Base-by-base conservation (phyloP, 495 filamentous ascomycete species). In the Astrothelium subdiscretum region DNA sequence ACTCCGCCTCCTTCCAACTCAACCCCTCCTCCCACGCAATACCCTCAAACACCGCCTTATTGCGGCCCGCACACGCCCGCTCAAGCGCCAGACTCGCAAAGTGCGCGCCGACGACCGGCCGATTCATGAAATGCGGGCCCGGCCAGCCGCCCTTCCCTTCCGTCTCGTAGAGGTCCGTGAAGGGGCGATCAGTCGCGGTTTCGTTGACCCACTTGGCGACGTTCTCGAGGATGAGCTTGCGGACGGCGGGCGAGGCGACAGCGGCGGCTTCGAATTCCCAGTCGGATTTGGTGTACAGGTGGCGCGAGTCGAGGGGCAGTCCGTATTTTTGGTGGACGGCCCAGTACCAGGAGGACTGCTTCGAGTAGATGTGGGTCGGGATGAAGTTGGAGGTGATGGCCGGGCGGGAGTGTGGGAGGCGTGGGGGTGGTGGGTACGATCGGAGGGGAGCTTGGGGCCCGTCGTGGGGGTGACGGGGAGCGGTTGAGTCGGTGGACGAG, bases 251-350 rank as follows among this genome's bases (percentile, higher is more conserved):
- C 2, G 67, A 69, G 0, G 74, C 72, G 1, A 77, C 74, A 32
- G 75, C 68, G 0, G 74, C 75, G 35, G 70, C 75, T 59, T 77
- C 70, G 64, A 77, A 75, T 59, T 70, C 70, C 75, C 75, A 77
- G 65, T 77, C 75, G 51, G 74, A 75, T 60, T 77, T 77, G 52
- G 74, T 68, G 67, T 76, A 76, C 5, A 77, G 66, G 63, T 77
- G 75, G 26, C 75, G 72, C 8, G 64, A 68, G 69, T 77, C 75
- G 63, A 77, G 73, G 29, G 75, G 75, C 8, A 77, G 73, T 27
- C 75, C 75, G 68, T 76, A 77, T 59, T 69, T 70, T 61, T 77
- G 75, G 62, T 76, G 65, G 13, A 69, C 71, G 44, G 65, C 65
- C 31, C n/a, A 15, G 67, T 77, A 77, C 69, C 69, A 76, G 32